These are phyloP conservation scores for Teunomyces atbi DNA, from an alignment of 805 yeast genomes.

Conservation along the genomic window DNA sequence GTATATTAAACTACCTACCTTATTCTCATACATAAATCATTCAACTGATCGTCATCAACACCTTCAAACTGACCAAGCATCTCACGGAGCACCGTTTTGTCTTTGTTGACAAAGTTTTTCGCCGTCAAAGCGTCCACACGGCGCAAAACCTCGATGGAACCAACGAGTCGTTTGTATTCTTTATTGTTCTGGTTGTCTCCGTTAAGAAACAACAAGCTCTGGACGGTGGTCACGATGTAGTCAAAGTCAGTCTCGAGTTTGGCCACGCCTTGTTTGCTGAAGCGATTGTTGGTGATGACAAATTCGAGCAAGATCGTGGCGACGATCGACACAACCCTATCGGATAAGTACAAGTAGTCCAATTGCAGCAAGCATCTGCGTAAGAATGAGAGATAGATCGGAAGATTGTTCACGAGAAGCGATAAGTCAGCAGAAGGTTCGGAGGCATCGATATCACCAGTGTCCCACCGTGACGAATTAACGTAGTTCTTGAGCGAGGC, in stretches of 20 bases:
- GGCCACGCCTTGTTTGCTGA: slow-evolving; percentile 28
- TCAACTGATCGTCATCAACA: slow-evolving; percentile 18
- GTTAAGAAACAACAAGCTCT: slow-evolving; percentile 17
- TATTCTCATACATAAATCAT: slow-evolving; percentile 27
- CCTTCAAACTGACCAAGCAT: slow-evolving; percentile 14
- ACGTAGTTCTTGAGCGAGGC: slow-evolving; percentile 34
- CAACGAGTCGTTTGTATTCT: slow-evolving; percentile 20
- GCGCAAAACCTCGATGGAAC: slow-evolving; percentile 28
- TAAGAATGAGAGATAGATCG: slow-evolving; percentile 25
- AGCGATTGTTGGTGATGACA: slow-evolving; percentile 38
- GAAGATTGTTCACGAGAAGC: slow-evolving; percentile 21
- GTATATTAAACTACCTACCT: slow-evolving; percentile 9
- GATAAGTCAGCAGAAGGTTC: slow-evolving; percentile 23
- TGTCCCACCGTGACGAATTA: slow-evolving; percentile 35
- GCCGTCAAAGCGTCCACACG: slow-evolving; percentile 23
- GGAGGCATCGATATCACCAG: slow-evolving; percentile 6
- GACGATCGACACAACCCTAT: slow-evolving; percentile 24
- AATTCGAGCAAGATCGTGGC: slow-evolving; percentile 34
- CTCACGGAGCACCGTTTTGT: slow-evolving; percentile 7
- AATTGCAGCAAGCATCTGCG: slow-evolving; percentile 21
- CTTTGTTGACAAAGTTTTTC: slow-evolving; percentile 13
- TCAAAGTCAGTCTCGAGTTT: slow-evolving; percentile 34
- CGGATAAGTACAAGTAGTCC: slow-evolving; percentile 31
- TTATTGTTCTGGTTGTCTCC: slow-evolving; percentile 3
- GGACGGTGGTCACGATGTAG: slow-evolving; percentile 17